These are phyloP conservation scores for Phytophthora citrophthora DNA, from an alignment of 352 stramenopile species.

Conservation along the genomic window DNA sequence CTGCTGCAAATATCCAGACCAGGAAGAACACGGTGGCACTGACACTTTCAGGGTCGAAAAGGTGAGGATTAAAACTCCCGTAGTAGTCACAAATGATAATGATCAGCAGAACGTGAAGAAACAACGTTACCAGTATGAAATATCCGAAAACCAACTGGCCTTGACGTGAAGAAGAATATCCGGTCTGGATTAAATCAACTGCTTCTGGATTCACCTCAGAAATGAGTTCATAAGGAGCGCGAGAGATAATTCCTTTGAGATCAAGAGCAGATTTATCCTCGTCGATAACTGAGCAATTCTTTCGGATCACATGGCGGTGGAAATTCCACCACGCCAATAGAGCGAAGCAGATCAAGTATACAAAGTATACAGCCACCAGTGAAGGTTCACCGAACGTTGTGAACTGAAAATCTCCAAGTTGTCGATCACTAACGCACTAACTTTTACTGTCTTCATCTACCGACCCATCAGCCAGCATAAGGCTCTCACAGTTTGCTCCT, in stretches of 20 bases:
- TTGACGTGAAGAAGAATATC: conserved; percentile 25
- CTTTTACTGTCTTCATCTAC: conserved; percentile 23
- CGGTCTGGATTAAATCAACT: conserved; percentile 21
- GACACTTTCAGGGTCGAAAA: conserved; percentile 33
- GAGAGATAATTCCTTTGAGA: conserved; percentile 17
- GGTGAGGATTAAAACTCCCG: conserved; percentile 27
- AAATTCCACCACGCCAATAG: conserved; percentile 21
- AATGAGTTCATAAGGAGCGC: conserved; percentile 18
- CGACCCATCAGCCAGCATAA: conserved; percentile 30
- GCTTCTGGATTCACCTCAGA: conserved; percentile 2
- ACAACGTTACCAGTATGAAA: conserved; percentile 24
- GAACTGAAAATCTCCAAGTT: conserved; percentile 21
- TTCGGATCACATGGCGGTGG: conserved; percentile 9
- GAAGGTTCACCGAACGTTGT: conserved; percentile 29
- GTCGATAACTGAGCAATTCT: conserved; percentile 27
- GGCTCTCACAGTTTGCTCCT: conserved; percentile 38
- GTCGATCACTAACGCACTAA: conserved; percentile 11
- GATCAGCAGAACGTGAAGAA: conserved; percentile 36
- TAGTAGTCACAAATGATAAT: conserved; percentile 50
- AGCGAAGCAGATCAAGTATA: conserved; percentile 32
- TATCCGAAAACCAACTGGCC: conserved; percentile 33
- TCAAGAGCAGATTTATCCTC: conserved; percentile 2
- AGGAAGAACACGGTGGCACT: conserved; percentile 44
- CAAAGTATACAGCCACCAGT: conserved; percentile 24
- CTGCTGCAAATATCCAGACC: conserved; percentile 32